Conservation (phyloP, 306 rosid species). For the Benincasa hispida region DNA sequence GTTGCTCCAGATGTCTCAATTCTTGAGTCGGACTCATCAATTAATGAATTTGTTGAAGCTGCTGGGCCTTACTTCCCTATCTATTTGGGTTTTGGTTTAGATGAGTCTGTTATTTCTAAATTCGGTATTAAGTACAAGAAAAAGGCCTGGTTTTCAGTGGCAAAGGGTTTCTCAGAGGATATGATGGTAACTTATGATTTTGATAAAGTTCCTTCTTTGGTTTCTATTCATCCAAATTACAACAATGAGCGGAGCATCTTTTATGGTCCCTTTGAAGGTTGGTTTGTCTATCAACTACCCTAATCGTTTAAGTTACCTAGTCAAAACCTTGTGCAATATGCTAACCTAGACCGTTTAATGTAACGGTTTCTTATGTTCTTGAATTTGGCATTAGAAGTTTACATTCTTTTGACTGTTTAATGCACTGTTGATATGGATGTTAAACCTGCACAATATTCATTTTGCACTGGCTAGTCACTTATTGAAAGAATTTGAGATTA, state of each 20-base stretch:
- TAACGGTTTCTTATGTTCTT: not conserved
- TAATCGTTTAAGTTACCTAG: not conserved
- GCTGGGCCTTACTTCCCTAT: slow-evolving; percentile 69
- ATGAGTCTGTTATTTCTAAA: slow-evolving; percentile 39
- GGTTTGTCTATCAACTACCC: slow-evolving; percentile 11
- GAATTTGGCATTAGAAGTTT: not conserved
- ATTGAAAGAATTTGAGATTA: not conserved
- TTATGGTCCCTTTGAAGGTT: slow-evolving; percentile 97
- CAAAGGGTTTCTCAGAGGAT: slow-evolving; percentile 84
- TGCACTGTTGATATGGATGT: not conserved
- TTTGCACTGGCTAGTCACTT: not conserved
- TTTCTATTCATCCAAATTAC: slow-evolving; percentile 56
- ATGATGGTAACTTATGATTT: slow-evolving; percentile 64
- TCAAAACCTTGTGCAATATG: no score
- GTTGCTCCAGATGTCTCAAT: slow-evolving; percentile 74
- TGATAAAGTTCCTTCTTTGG: slow-evolving; percentile 85
- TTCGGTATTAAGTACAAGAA: slow-evolving; percentile 61
- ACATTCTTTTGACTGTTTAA: not conserved
- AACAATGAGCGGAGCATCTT: slow-evolving; percentile 55
- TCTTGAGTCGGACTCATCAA: slow-evolving; percentile 74
- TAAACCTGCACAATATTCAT: not conserved
- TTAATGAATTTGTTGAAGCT: slow-evolving; percentile 47
- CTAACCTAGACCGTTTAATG: not conserved
- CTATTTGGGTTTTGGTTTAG: slow-evolving; percentile 76
- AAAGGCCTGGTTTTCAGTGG: slow-evolving; percentile 94